Evolutionary conservation across 1,284 basidiomycete species (phyloP).

Genomic region (Butyriboletus appendiculatus): DNA sequence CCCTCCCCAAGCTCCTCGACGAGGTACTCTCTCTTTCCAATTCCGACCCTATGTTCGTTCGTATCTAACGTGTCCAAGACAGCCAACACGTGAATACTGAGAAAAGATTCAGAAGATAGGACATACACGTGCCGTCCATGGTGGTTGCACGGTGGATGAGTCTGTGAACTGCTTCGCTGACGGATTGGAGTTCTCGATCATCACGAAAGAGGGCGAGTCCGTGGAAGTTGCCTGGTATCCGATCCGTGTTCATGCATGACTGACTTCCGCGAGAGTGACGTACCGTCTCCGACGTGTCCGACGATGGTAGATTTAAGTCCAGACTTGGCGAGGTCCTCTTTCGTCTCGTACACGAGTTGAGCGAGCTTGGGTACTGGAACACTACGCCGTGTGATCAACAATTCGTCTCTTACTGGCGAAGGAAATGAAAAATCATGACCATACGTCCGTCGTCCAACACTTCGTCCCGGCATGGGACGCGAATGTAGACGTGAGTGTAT

Average conservation of each 20-base stretch:
- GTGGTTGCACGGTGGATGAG: constrained; percentile 66
- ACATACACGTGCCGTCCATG: constrained; percentile 73
- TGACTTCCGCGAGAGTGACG: constrained; percentile 30
- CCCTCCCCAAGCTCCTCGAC: constrained; percentile 72
- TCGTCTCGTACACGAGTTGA: constrained; percentile 70
- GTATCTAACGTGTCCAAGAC: constrained; percentile 41
- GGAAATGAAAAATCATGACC: constrained; percentile 42
- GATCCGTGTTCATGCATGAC: constrained; percentile 16
- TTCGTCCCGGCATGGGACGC: constrained; percentile 62
- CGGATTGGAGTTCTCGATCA: constrained; percentile 57
- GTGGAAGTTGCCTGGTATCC: constrained; percentile 59
- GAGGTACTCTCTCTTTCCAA: constrained; percentile 78
- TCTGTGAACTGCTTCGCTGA: constrained; percentile 63
- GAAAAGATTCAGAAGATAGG: neutral
- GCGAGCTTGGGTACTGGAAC: constrained; percentile 78
- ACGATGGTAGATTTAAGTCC: constrained; percentile 69
- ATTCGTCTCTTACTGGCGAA: constrained; percentile 16
- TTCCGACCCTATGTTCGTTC: constrained; percentile 73
- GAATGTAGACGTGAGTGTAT: constrained; percentile 72
- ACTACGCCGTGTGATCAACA: constrained; percentile 40
- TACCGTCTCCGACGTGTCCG: constrained; percentile 88
- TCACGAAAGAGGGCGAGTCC: constrained; percentile 66
- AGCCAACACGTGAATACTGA: constrained; percentile 1
- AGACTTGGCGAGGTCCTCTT: constrained; percentile 67
- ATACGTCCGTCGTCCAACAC: constrained; percentile 89